These are phyloP conservation scores for Penicillium diatomitis DNA, from an alignment of 495 filamentous ascomycete species.

Conservation along the genomic window DNA sequence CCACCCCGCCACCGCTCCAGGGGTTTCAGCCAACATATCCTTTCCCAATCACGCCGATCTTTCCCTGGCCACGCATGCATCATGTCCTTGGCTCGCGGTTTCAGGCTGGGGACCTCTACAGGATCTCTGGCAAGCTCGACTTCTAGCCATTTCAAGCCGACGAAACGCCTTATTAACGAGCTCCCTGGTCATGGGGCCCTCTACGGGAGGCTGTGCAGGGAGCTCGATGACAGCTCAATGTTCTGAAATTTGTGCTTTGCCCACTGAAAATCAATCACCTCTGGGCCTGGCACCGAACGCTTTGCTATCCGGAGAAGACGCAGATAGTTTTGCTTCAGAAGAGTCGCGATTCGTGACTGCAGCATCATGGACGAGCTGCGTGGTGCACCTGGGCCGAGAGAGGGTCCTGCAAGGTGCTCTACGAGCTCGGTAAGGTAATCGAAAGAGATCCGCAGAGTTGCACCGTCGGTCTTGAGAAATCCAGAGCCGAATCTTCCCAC, in stretches of 20 bases:
- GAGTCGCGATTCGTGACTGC: background rate
- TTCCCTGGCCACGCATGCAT: background rate
- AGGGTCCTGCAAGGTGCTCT: too few relatives aligned
- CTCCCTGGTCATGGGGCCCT: background rate
- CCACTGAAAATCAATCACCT: background rate
- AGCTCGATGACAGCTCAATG: too few relatives aligned
- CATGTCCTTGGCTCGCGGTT: background rate
- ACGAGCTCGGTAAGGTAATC: too few relatives aligned
- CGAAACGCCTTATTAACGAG: too few relatives aligned
- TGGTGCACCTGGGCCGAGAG: too few relatives aligned
- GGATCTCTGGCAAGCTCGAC: conserved; percentile 4
- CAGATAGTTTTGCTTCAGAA: background rate
- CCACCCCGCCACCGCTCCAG: too few relatives aligned
- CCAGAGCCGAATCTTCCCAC: too few relatives aligned
- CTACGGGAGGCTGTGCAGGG: background rate
- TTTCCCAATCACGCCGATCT: background rate
- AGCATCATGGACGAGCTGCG: too few relatives aligned
- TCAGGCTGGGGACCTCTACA: background rate
- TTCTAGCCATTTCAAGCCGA: too few relatives aligned
- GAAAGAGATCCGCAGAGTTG: too few relatives aligned
- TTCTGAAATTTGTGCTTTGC: background rate
- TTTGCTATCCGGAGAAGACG: background rate
- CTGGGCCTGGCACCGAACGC: background rate
- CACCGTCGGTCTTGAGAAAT: too few relatives aligned
- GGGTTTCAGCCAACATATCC: background rate